Base-by-base conservation (phyloP, 805 yeast genomes). In the Candida wancherniae region DNA sequence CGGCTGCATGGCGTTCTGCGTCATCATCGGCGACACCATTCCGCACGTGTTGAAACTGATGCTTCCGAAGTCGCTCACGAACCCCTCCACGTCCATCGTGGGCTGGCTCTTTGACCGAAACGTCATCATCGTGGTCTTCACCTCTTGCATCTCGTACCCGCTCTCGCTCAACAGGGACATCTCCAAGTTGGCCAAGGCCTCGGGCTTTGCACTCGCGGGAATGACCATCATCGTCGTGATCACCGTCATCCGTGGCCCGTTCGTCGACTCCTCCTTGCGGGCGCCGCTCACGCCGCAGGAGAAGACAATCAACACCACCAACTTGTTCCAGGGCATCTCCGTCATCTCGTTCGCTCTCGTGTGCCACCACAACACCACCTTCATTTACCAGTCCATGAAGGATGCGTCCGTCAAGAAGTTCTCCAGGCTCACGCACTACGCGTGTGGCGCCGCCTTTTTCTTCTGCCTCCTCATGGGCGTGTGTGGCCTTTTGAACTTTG, bases 341-440 rank as follows among this genome's bases (percentile, higher is more conserved):
- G 95, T 88, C 29, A 85, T 88, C 19, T 86, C 96, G 1, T 88
- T 88, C 62, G 97, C 97, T 2, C 70, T 90, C 43, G 97, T 88
- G 3, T 88, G 97, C 51, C 97, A 88, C 51, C 97, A 88, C 55
- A 88, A 88, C 53, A 86, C 97, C 0, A 75, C 90, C 17, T 82
- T 88, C 49, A 90, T 88, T 25, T 88, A 80, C 61, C 85, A 84
- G 51, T 85, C 96, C 0, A 69, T 90, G 50, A 73, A 71, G 42
- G 73, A 73, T 13, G 90, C 95, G 5, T 77, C 94, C 3, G 51
- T 86, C 44, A 79, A 77, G 40, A 67, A 88, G 39, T 88, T 88
- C 51, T 70, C 84, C 24, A 67, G 60, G 23, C 71, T 88, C 15
- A 87, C 95, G 1, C 97, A 90, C 53, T 71, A 83, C 41, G 82